Evolutionary conservation across 345 rosid species (phyloP), one percentile per base, ranked within the genome.

Genomic region (Melaleuca alternifolia): DNA sequence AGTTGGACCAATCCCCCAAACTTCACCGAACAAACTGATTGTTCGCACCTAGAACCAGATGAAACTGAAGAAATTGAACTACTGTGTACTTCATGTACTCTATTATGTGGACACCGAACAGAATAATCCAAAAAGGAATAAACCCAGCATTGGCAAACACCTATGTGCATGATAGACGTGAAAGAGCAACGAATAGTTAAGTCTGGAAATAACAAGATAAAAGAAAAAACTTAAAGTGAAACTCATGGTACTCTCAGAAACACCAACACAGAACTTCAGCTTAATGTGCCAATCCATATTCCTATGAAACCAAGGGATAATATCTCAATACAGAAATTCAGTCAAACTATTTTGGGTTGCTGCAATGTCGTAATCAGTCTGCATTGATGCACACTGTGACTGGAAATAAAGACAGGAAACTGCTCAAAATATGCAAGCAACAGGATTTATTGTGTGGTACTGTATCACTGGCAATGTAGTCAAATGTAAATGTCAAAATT

Each of bases 1-100:
- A 84, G 99, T 95, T 51, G 99, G 98, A 88, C 99, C 99, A 85
- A 95, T 91, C 83, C 99, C 99, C 99, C 99, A 95, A 83, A 97
- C 95, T 90, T 97, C 99, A 79, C 98, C 99, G 90, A 97, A 95
- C 77, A 96, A 89, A 87, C 89, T 94, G 84, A 97, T 93, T 18
- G 99, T 91, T 77, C 93, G 92, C 77, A 97, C 99, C 99, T 97
- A 89, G 26, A 86, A 76, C 87, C 61, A 75, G 53, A 62, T 84
- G 50, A 87, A 86, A 71, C 48, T 9, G 48, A 71, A 71, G 81
- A 37, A 82, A 81, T 75, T 82, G 33, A 50, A 83, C 84, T 33
- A 41, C 61, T 54, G 37, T 71, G 81, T 71, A 37, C 81, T 71
- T 33, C 61, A 56, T 10, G 44, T 79, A 14, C 83, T 41, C 84